Conservation (phyloP, 495 filamentous ascomycete species). For the Acidomyces sp. region DNA sequence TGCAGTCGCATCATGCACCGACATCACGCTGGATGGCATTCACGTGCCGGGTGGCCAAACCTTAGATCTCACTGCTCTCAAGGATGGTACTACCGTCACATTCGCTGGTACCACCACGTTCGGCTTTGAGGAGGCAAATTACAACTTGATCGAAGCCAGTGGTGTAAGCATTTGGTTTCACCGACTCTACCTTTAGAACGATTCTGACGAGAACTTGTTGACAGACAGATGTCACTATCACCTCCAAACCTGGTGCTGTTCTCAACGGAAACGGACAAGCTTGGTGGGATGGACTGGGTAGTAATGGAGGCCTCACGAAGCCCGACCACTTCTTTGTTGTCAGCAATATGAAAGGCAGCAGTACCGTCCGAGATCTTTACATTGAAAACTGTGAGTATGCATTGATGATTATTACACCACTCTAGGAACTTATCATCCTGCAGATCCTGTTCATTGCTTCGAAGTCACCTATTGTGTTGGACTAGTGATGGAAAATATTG, state of each 20-base stretch:
- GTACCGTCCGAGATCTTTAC: conserved; percentile 32
- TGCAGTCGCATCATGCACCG: conserved; percentile 35
- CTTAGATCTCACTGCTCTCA: conserved; percentile 35
- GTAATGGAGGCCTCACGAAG: conserved; percentile 44
- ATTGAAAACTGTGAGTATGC: conserved; percentile 47
- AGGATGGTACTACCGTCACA: conserved; percentile 35
- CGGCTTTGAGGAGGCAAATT: conserved; percentile 35
- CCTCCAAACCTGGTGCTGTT: conserved; percentile 28
- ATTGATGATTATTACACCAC: too few species aligned
- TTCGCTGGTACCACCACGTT: conserved; percentile 41
- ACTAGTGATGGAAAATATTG: conserved; percentile 50
- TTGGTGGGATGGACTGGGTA: conserved; percentile 43
- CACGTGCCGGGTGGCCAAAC: conserved; percentile 37
- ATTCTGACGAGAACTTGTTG: conserved; percentile 34
- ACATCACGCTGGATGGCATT: conserved; percentile 33
- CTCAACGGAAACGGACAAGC: conserved; percentile 37
- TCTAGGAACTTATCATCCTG: too few species aligned
- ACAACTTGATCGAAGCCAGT: conserved; percentile 1
- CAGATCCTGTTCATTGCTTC: conserved; percentile 51
- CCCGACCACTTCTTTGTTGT: conserved; percentile 44
- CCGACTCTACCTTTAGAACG: conserved; percentile 38
- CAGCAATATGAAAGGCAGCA: conserved; percentile 30
- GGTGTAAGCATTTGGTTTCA: too few species aligned
- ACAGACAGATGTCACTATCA: conserved; percentile 34
- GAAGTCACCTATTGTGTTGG: conserved; percentile 39